phyloP scores from a whole-genome alignment of 345 rosid genomes.

The Xanthoceras sorbifolium region DNA sequence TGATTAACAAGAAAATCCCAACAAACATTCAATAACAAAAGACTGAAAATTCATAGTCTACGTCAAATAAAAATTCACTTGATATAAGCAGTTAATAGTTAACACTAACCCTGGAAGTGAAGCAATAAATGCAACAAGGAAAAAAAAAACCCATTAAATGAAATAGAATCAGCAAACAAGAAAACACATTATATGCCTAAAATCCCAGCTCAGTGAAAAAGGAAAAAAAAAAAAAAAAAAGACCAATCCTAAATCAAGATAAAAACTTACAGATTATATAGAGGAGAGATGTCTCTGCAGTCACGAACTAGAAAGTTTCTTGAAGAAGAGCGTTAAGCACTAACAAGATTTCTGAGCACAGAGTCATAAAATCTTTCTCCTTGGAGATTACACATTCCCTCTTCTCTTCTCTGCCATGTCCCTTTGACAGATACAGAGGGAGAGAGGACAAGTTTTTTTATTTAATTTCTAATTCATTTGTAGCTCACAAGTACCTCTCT shows the following conservation, averaged over 20 bases:
- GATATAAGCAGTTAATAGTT: not conserved
- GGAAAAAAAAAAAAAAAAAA: not conserved
- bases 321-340: constrained; percentile 15
- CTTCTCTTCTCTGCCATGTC: constrained; percentile 23
- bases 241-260: not conserved
- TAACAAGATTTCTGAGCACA: constrained; percentile 16
- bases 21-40: not conserved
- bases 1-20: too few species aligned
- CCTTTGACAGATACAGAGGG: not conserved
- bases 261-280: constrained; percentile 28
- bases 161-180: constrained; percentile 2
- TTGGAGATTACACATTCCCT: constrained; percentile 2
- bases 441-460: constrained; percentile 3
- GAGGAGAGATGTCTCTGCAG: not conserved
- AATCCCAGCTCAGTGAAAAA: constrained; percentile 17
- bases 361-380: not conserved
- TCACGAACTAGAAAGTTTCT: not conserved
- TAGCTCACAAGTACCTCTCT: constrained; percentile 2
- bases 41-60: not conserved
- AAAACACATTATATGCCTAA: not conserved
- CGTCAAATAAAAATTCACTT: not conserved
- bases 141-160: not conserved
- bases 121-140: not conserved
- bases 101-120: too few species aligned
- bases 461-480: not conserved